Percentiles rank a stretch among this genome's conserved stretches.
Evolutionary conservation across 495 filamentous ascomycete genomes (phyloP).

Genomic region (Hyphodiscus hymeniophilus): DNA sequence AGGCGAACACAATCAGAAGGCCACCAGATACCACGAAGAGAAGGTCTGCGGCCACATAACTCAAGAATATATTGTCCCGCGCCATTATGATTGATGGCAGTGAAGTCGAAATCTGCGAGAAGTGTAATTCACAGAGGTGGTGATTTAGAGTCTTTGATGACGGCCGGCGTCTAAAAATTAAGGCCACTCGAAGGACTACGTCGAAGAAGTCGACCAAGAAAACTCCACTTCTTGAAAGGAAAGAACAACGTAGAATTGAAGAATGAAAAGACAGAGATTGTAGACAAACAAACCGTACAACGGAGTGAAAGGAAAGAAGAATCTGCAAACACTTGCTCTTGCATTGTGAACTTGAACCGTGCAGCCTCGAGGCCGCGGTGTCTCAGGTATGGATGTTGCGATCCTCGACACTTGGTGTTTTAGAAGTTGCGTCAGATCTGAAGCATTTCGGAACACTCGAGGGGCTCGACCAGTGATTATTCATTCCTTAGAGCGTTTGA

Average conservation of each 20-base stretch:
- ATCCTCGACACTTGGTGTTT: constrained; percentile 22
- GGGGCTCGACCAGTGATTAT: not conserved
- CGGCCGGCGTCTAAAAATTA: constrained; percentile 37
- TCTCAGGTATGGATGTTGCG: constrained; percentile 4
- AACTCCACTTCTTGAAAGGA: constrained; percentile 1
- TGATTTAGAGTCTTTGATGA: constrained; percentile 21
- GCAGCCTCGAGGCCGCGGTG: not conserved
- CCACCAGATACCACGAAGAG: constrained; percentile 57
- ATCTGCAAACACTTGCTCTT: constrained; percentile 21
- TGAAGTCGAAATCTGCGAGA: not conserved
- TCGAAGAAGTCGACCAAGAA: constrained; percentile 18
- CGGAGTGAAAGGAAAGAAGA: constrained; percentile 20
- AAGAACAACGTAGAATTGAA: constrained; percentile 25
- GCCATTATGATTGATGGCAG: constrained; percentile 2
- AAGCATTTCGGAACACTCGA: constrained; percentile 6
- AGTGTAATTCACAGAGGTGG: not conserved
- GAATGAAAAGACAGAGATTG: constrained; percentile 30
- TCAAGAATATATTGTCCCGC: constrained; percentile 42
- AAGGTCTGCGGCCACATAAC: constrained; percentile 47
- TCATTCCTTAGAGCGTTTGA: not conserved
- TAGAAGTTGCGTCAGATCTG: constrained; percentile 20
- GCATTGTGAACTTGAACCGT: constrained; percentile 2
- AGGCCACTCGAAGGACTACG: constrained; percentile 10
- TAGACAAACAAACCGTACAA: constrained; percentile 11
- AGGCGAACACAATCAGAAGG: constrained; percentile 53